A percentile compares a stretch with the other conserved stretches of the same genome.
These are phyloP conservation scores for Mucor ambiguus DNA, from an alignment of 371 early-diverging fungal genomes.

Conservation along the genomic window DNA sequence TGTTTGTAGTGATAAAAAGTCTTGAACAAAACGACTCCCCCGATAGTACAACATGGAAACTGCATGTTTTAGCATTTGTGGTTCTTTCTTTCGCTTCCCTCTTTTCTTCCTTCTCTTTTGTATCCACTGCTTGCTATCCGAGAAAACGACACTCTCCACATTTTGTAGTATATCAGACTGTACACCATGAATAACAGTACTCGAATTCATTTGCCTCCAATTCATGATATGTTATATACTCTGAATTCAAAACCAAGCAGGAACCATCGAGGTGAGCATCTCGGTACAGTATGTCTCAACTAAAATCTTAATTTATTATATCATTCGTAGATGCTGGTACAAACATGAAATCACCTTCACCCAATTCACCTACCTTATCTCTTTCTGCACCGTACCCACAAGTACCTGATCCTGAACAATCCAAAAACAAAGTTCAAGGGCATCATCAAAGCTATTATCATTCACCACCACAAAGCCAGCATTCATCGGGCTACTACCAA, in stretches of 20 bases:
- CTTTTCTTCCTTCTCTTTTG: not conserved
- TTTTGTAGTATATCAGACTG: not conserved
- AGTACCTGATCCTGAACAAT: not conserved
- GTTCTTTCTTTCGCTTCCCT: not conserved
- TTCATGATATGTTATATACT: conserved; percentile 18
- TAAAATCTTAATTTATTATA: not conserved
- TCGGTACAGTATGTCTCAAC: not conserved
- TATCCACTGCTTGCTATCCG: not conserved
- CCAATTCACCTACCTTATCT: not conserved
- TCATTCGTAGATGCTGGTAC: not conserved
- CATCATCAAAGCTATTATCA: not conserved
- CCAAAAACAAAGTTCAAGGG: not conserved
- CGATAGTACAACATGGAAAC: not conserved
- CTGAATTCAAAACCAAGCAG: not conserved
- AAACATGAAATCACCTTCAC: not conserved
- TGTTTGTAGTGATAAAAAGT: not conserved
- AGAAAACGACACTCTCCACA: not conserved
- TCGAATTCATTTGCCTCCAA: conserved; percentile 17
- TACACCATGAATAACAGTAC: not conserved
- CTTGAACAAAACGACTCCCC: not conserved
- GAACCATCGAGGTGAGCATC: not conserved
- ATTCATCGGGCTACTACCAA: not conserved
- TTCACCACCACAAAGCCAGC: not conserved
- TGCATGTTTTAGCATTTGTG: not conserved
- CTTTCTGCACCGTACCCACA: not conserved